Evolutionary conservation across 2,329 filamentous ascomycete species (phyloP).

Genomic region (Talaromyces pinophilus): DNA sequence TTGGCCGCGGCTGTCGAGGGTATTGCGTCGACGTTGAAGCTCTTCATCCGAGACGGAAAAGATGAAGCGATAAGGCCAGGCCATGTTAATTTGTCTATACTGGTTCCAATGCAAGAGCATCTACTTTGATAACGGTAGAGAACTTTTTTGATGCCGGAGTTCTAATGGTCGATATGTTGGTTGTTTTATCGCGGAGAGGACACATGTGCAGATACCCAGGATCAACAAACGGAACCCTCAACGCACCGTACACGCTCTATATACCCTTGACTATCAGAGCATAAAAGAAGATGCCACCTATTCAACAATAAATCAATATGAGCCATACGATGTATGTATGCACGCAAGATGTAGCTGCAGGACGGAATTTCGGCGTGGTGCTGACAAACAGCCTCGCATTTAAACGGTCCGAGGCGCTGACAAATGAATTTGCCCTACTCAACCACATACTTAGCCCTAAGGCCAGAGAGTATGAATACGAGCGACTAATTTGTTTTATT

Average conservation of each 20-base stretch:
- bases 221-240: neutral
- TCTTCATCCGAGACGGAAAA: slow-evolving; percentile 53
- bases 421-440: neutral
- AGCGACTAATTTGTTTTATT: neutral
- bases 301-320: neutral
- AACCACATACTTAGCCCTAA: neutral
- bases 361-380: slow-evolving; percentile 5
- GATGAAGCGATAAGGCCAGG: slow-evolving; percentile 54
- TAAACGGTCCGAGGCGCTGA: neutral
- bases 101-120: neutral
- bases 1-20: slow-evolving; percentile 58
- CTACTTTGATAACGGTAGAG: neutral
- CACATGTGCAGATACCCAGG: neutral
- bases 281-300: slow-evolving; percentile 9
- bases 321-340: neutral
- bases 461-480: neutral
- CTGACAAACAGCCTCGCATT: slow-evolving; percentile 14
- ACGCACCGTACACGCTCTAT: neutral
- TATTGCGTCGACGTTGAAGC: slow-evolving; percentile 51
- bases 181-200: neutral
- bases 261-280: neutral
- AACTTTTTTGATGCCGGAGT: neutral
- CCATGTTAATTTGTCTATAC: slow-evolving; percentile 25
- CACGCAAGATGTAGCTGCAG: neutral
- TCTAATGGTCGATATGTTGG: neutral